These are phyloP conservation scores for Mycena indigotica DNA, from an alignment of 768 basidiomycete species.

Conservation along the genomic window DNA sequence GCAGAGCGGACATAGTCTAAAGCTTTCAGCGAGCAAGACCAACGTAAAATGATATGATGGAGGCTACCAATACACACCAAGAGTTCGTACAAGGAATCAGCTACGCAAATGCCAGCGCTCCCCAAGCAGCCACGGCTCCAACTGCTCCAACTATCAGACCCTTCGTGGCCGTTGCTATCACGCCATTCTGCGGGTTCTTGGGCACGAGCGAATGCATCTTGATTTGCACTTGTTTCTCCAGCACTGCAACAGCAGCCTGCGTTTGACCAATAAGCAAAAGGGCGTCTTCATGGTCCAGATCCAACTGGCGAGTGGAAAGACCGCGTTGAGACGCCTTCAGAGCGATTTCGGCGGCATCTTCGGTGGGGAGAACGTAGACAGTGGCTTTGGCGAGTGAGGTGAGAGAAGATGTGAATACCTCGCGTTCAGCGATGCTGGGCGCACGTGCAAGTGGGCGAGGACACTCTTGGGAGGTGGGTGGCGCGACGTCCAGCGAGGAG, in stretches of 20 bases:
- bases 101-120: constrained; percentile 14
- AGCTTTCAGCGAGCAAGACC: too few relatives aligned
- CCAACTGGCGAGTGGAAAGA: constrained; percentile 46
- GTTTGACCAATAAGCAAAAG: constrained; percentile 18
- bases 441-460: constrained; percentile 43
- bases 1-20: too few relatives aligned
- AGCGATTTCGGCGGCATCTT: constrained; percentile 41
- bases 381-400: constrained; percentile 46
- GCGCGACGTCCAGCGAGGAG: constrained; percentile 13
- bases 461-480: too few relatives aligned
- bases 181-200: background rate
- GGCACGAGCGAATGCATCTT: constrained; percentile 25
- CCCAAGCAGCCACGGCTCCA: constrained; percentile 16
- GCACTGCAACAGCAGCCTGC: constrained; percentile 13
- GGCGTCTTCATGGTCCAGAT: constrained; percentile 22
- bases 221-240: constrained; percentile 17
- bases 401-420: constrained; percentile 51
- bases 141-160: constrained; percentile 11
- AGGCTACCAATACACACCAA: too few relatives aligned
- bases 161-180: constrained; percentile 2
- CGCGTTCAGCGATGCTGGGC: constrained; percentile 56
- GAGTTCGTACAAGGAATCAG: too few relatives aligned
- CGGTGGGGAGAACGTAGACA: constrained; percentile 49
- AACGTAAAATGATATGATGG: too few relatives aligned
- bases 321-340: constrained; percentile 43